phyloP scores from a whole-genome alignment of 306 rosid genomes.

The Medicago ruthenica region DNA sequence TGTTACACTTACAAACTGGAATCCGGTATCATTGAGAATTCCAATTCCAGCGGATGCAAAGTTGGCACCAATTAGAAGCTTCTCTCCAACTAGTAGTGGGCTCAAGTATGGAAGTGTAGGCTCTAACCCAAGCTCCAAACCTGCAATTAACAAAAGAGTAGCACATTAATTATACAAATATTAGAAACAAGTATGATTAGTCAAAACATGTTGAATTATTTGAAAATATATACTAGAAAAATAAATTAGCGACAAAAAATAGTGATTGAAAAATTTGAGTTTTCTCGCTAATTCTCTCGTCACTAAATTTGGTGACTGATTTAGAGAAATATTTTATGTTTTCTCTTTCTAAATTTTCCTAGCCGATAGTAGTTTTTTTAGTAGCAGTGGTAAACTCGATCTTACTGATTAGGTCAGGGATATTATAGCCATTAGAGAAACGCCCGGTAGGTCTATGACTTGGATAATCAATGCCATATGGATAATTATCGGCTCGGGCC shows the following conservation, averaged over 20 bases:
- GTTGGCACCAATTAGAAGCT: constrained; percentile 79
- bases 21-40: constrained; percentile 84
- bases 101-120: constrained; percentile 85
- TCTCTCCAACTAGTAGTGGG: constrained; percentile 62
- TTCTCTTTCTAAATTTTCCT: too few relatives aligned
- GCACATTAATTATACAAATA: neutral
- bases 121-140: constrained; percentile 74
- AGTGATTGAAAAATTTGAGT: too few relatives aligned
- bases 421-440: constrained; percentile 90
- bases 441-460: constrained; percentile 80
- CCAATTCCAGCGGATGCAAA: constrained; percentile 96
- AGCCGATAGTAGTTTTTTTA: too few relatives aligned
- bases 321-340: too few relatives aligned
- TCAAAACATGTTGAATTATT: constrained; percentile 4
- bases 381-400: neutral
- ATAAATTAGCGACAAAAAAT: neutral
- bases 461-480: constrained; percentile 88
- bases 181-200: neutral
- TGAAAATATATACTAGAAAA: neutral
- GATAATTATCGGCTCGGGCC: constrained; percentile 80
- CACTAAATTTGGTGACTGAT: too few relatives aligned
- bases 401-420: constrained; percentile 82
- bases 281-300: too few relatives aligned
- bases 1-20: constrained; percentile 73
- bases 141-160: constrained; percentile 38